These are phyloP conservation scores for Closterium sp. DNA, from an alignment of 139 green algal species.

Conservation along the genomic window DNA sequence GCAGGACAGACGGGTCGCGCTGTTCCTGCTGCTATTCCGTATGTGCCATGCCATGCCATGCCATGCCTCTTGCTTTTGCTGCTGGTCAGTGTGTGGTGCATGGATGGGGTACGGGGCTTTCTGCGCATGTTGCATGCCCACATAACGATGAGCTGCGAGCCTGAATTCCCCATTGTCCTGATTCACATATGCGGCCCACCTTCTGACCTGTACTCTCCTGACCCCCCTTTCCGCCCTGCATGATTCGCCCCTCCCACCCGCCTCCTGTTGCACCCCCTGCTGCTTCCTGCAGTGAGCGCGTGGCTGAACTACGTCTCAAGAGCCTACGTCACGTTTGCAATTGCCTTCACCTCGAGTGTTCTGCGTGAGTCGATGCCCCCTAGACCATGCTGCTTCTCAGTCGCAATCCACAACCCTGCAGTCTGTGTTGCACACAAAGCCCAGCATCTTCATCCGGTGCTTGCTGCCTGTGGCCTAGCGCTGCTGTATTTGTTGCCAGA, in stretches of 20 bases:
- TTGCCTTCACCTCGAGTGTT: neutral
- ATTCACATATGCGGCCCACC: too few relatives aligned
- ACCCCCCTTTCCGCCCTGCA: neutral
- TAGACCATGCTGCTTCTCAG: too few relatives aligned
- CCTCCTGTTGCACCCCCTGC: neutral
- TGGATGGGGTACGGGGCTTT: neutral
- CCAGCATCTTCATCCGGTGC: too few relatives aligned
- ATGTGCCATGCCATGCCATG: neutral
- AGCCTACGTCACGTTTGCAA: neutral
- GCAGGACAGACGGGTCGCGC: constrained; percentile 8
- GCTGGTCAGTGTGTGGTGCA: too few relatives aligned
- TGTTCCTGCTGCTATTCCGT: neutral
- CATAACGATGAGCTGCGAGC: too few relatives aligned
- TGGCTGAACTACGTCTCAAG: neutral
- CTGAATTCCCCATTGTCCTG: too few relatives aligned
- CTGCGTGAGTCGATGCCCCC: neutral
- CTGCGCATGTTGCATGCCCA: too few relatives aligned
- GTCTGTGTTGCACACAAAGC: too few relatives aligned
- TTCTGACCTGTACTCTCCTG: neutral
- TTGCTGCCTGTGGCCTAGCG: too few relatives aligned
- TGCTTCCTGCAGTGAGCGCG: neutral
- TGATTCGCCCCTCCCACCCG: neutral
- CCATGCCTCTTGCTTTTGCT: too few relatives aligned
- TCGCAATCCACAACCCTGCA: too few relatives aligned
- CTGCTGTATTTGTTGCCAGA: too few relatives aligned